A percentile compares a stretch with the other conserved stretches of the same genome.
phyloP scores from a whole-genome alignment of 148 eudicot genomes.

The Chenopodium formosanum region DNA sequence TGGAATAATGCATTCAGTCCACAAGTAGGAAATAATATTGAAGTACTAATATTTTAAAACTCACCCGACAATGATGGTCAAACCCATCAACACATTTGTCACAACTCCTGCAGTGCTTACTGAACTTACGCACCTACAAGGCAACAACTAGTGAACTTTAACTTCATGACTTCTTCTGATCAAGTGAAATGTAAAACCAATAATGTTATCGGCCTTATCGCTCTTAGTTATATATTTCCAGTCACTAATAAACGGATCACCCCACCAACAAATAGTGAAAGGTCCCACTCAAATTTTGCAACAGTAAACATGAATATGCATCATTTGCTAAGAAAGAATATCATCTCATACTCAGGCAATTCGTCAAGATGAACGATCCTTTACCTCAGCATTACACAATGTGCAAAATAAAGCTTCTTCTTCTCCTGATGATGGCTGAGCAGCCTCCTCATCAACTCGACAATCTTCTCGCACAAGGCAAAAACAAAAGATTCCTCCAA shows the following conservation, averaged over 20 bases:
- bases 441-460: conserved; percentile 64
- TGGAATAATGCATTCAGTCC: not conserved
- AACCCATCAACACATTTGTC: conserved; percentile 97
- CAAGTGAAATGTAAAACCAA: not conserved
- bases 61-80: conserved; percentile 98
- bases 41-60: conserved; percentile 21
- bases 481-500: conserved; percentile 68
- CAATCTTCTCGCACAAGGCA: conserved; percentile 75
- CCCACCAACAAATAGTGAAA: not conserved
- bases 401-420: conserved; percentile 93
- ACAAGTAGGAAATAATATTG: not conserved
- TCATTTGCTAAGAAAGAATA: not conserved
- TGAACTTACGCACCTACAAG: conserved; percentile 77
- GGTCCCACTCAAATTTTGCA: not conserved
- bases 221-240: not conserved
- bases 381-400: conserved; percentile 92
- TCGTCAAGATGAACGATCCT: conserved; percentile 4
- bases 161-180: not conserved
- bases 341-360: conserved; percentile 3
- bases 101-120: conserved; percentile 96
- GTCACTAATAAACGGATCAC: not conserved
- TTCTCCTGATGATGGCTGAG: conserved; percentile 55
- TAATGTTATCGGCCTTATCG: not conserved
- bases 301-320: not conserved
- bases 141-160: conserved; percentile 17